Percentiles rank a stretch among this genome's conserved stretches.
phyloP scores from a whole-genome alignment of 2,329 filamentous ascomycete species.

The Aureobasidium lini region DNA sequence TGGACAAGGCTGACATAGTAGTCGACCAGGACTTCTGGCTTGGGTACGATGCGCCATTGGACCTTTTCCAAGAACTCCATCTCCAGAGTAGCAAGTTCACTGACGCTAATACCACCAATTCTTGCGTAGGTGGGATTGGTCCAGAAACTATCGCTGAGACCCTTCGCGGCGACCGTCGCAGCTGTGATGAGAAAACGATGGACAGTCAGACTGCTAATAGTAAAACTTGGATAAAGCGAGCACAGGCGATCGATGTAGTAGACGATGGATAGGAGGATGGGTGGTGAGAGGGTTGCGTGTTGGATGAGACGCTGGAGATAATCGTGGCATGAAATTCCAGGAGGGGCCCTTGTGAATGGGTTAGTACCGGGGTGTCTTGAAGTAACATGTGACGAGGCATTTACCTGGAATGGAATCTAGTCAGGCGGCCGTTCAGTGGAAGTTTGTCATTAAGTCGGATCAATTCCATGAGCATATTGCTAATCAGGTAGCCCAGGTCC shows the following conservation, averaged over 20 bases:
- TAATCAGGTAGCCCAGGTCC: conserved; percentile 83
- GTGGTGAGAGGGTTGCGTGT: conserved; percentile 87
- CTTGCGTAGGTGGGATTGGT: conserved; percentile 94
- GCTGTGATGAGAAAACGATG: conserved; percentile 96
- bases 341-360: conserved; percentile 52
- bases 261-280: conserved; percentile 95
- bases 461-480: conserved; percentile 91
- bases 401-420: conserved; percentile 88
- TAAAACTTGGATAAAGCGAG: conserved; percentile 86
- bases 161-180: conserved; percentile 91
- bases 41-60: conserved; percentile 94
- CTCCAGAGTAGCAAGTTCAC: conserved; percentile 83
- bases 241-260: conserved; percentile 97
- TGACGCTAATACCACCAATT: conserved; percentile 84
- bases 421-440: conserved; percentile 79
- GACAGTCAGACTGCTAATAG: conserved; percentile 90
- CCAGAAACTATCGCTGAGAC: conserved; percentile 94
- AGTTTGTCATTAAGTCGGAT: conserved; percentile 88
- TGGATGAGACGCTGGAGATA: conserved; percentile 89
- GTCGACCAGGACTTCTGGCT: conserved; percentile 84
- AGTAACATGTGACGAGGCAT: conserved; percentile 15
- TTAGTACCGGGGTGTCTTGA: background rate
- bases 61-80: conserved; percentile 88
- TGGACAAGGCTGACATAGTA: conserved; percentile 87
- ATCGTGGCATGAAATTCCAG: conserved; percentile 88